A percentile compares a stretch with the other conserved stretches of the same genome.
phyloP scores from a whole-genome alignment of 2,329 filamentous ascomycete species.

The Lojkania enalia region DNA sequence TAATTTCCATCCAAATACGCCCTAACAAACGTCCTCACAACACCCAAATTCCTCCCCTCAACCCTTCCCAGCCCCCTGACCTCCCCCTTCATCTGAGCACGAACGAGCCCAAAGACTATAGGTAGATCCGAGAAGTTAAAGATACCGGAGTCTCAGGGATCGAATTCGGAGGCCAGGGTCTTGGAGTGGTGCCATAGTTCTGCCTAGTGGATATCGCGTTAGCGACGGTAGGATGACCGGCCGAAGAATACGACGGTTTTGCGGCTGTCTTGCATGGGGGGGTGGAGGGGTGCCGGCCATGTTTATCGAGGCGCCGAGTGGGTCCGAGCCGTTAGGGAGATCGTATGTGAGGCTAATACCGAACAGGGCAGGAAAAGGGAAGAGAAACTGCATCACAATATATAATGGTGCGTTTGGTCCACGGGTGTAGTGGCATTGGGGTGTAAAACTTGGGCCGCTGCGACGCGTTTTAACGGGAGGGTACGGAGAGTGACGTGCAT shows the following conservation, averaged over 20 bases:
- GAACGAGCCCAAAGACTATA: conserved; percentile 16
- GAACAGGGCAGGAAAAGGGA: neutral
- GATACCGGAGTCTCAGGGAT: conserved; percentile 21
- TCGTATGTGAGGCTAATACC: neutral
- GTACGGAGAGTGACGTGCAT: no score
- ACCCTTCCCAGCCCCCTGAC: neutral
- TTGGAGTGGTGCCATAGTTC: conserved; percentile 56
- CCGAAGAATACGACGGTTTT: conserved; percentile 32
- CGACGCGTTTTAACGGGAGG: no score
- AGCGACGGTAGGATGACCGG: conserved; percentile 81
- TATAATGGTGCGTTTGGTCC: no score
- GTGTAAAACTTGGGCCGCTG: no score
- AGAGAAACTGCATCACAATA: neutral
- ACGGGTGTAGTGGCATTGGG: no score
- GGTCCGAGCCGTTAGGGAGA: conserved; percentile 11
- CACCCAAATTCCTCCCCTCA: neutral
- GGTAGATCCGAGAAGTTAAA: conserved; percentile 33
- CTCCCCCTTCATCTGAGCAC: neutral
- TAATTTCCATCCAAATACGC: neutral
- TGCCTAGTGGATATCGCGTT: conserved; percentile 88
- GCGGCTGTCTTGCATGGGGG: conserved; percentile 7
- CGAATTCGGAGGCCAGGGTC: conserved; percentile 25
- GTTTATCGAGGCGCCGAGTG: conserved; percentile 23
- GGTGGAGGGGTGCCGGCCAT: conserved; percentile 26
- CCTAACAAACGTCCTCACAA: neutral